Base-by-base conservation (phyloP, 2,329 filamentous ascomycete species). In the Mollisiaceae sp. region DNA sequence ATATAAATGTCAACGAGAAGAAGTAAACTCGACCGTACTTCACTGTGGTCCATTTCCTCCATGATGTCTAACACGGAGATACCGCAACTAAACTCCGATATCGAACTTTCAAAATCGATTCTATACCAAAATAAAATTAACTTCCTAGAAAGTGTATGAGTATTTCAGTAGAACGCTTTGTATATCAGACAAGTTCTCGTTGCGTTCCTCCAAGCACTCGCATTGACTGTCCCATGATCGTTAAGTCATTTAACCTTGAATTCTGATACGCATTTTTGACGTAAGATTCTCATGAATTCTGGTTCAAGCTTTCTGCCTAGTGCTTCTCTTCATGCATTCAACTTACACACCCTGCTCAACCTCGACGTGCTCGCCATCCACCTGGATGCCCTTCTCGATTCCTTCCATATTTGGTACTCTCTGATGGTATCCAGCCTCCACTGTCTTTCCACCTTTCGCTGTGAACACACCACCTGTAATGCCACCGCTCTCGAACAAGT, bases 401-500 rank as follows among this genome's bases (percentile, higher is more conserved):
- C 41, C 63, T 18, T 59, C 47, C 24, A 56, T 27, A 35, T 68
- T 56, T 38, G 63, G 60, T 9, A 43, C 43, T 22, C 60, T 63
- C n/a, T 56, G 36, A 59, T 64, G 60, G 35, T 62, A 59, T 4
- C 61, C 60, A 5, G 67, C 64, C n/a, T 65, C 62, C n/a, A 73
- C 69, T 0, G 71, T 72, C 39, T 65, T 47, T 2, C 71, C 71
- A 2, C 71, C 69, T 36, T 67, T 69, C 14, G 67, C 59, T 1
- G 41, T 79, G 62, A 76, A 79, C 60, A 79, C 76, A 15, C 76
- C 77, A 2, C 77, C 77, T 1, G 77, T 78, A 14, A 79, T 65
- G 5, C 77, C 76, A 2, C 76, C 77, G n/a, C 73, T 73, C 14
- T 75, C 73, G 54, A 80, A 80, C n/a, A 80, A 73, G 59, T 77